phyloP scores from a whole-genome alignment of 805 yeast genomes.

The Yamadazyma nakazawae region DNA sequence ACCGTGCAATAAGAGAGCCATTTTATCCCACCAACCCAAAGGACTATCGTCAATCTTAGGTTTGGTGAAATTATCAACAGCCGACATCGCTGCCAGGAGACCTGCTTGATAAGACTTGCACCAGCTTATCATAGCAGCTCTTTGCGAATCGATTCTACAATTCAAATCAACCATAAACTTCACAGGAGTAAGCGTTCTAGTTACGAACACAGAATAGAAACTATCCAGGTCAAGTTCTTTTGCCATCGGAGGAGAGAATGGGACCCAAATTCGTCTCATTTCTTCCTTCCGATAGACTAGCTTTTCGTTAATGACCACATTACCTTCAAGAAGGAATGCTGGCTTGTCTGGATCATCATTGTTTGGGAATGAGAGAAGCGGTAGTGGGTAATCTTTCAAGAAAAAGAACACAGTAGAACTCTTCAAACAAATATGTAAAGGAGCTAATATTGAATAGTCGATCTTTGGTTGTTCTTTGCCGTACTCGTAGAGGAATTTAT shows the following conservation, averaged over 20 bases:
- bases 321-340: slow-evolving; percentile 34
- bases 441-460: slow-evolving; percentile 53
- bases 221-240: slow-evolving; percentile 33
- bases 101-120: slow-evolving; percentile 63
- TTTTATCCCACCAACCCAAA: slow-evolving; percentile 51
- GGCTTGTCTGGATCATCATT: slow-evolving; percentile 22
- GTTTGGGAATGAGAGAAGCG: slow-evolving; percentile 50
- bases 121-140: slow-evolving; percentile 58
- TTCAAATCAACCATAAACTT: slow-evolving; percentile 52
- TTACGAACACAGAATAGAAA: slow-evolving; percentile 54
- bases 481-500: slow-evolving; percentile 31
- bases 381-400: slow-evolving; percentile 55
- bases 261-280: slow-evolving; percentile 50
- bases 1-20: slow-evolving; percentile 55
- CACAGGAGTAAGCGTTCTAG: slow-evolving; percentile 63
- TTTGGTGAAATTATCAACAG: slow-evolving; percentile 44
- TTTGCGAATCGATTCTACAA: slow-evolving; percentile 42
- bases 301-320: slow-evolving; percentile 57
- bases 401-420: slow-evolving; percentile 43
- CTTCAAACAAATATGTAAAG: slow-evolving; percentile 44
- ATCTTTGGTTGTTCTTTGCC: slow-evolving; percentile 53
- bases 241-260: slow-evolving; percentile 53
- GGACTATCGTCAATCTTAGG: slow-evolving; percentile 45
- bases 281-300: slow-evolving; percentile 42
- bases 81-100: slow-evolving; percentile 45